These are phyloP conservation scores for Vigna nakashimae DNA, from an alignment of 306 rosid species.

Conservation along the genomic window DNA sequence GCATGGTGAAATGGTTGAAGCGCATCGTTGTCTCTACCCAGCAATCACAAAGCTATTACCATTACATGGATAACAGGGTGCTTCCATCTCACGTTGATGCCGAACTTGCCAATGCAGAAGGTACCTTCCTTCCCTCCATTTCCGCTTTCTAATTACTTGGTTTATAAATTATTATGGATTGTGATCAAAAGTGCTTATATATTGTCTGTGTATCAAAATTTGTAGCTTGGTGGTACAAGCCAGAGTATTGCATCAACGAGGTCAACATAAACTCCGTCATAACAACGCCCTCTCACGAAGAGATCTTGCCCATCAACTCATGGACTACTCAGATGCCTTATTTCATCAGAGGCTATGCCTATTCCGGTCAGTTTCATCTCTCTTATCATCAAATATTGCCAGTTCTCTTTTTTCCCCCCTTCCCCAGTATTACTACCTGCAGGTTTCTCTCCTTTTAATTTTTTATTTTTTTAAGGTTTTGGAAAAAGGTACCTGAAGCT, in stretches of 20 bases:
- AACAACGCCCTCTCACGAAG: conserved; percentile 83
- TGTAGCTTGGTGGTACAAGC: conserved; percentile 93
- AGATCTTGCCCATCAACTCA: conserved; percentile 73
- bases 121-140: conserved; percentile 21
- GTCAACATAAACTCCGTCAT: conserved; percentile 81
- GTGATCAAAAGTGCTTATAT: neutral
- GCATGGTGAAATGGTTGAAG: conserved; percentile 91
- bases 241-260: conserved; percentile 77
- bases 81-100: conserved; percentile 84
- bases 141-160: neutral
- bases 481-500: too few relatives aligned
- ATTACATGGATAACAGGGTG: conserved; percentile 70
- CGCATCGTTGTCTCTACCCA: conserved; percentile 69
- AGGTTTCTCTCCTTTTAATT: too few relatives aligned
- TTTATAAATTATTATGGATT: too few relatives aligned
- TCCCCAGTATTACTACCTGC: too few relatives aligned
- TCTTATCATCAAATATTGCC: too few relatives aligned
- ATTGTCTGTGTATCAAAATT: neutral
- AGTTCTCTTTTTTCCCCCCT: too few relatives aligned
- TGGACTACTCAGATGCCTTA: conserved; percentile 75
- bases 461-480: too few relatives aligned
- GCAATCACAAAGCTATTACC: conserved; percentile 68
- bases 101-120: conserved; percentile 76
- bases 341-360: conserved; percentile 70
- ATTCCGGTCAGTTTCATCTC: conserved; percentile 66